phyloP scores from a whole-genome alignment of 805 yeast genomes.

The Candida hungchunana region DNA sequence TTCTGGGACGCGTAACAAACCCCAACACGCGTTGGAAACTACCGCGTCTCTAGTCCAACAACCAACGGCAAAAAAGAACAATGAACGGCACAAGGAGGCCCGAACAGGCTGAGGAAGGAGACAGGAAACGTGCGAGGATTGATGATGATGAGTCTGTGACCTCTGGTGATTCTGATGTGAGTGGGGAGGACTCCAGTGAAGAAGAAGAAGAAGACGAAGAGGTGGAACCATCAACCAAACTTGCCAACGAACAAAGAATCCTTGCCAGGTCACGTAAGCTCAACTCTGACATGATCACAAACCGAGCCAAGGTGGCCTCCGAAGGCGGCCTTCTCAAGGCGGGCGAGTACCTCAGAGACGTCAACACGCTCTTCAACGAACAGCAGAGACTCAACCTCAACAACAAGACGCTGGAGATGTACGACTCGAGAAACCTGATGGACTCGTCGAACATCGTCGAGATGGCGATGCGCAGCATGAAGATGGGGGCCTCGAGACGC shows the following conservation, averaged over 20 bases:
- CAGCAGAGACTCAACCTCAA: constrained; percentile 34
- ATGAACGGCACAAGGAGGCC: constrained; percentile 3
- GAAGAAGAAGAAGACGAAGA: constrained; percentile 14
- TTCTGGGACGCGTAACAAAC: too few relatives aligned
- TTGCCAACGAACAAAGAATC: constrained; percentile 25
- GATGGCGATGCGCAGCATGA: constrained; percentile 56
- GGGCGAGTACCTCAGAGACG: constrained; percentile 37
- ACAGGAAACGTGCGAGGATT: constrained; percentile 5
- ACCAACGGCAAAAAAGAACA: neutral
- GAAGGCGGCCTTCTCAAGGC: constrained; percentile 55
- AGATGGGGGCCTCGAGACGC: constrained; percentile 52
- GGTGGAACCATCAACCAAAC: constrained; percentile 4
- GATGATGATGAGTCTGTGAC: constrained; percentile 6
- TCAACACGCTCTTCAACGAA: constrained; percentile 42
- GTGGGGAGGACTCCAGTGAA: constrained; percentile 11
- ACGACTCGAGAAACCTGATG: constrained; percentile 61
- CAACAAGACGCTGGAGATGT: constrained; percentile 43
- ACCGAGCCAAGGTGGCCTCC: constrained; percentile 48
- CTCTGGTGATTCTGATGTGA: constrained; percentile 7
- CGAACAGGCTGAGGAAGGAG: neutral
- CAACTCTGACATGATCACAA: constrained; percentile 28
- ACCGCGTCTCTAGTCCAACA: neutral
- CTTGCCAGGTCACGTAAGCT: constrained; percentile 31
- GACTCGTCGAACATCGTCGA: constrained; percentile 61
- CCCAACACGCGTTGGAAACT: neutral